These are phyloP conservation scores for Candida ovalis DNA, from an alignment of 805 yeast species.

Conservation along the genomic window DNA sequence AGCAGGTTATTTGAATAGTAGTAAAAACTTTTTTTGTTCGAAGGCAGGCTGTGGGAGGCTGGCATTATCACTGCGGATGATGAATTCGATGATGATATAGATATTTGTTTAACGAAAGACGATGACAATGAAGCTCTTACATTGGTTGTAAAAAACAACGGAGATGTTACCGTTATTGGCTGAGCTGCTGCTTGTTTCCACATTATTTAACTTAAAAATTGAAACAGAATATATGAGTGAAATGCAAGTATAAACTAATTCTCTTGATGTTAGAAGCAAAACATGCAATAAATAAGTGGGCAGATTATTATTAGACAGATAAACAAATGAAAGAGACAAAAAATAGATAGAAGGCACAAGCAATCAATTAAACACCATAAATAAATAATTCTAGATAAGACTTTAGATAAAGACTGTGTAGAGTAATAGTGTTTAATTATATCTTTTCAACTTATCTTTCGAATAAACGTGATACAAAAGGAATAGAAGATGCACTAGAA, in stretches of 20 bases:
- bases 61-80: not conserved
- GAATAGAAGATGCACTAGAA: too few relatives aligned
- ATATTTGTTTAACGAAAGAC: not conserved
- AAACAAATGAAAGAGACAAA: not conserved
- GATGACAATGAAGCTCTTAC: not conserved
- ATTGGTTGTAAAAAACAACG: not conserved
- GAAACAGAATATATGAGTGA: not conserved
- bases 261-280: not conserved
- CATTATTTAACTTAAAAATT: not conserved
- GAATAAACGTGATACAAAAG: too few relatives aligned
- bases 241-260: not conserved
- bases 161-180: not conserved
- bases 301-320: not conserved
- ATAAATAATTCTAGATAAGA: not conserved
- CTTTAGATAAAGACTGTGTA: too few relatives aligned
- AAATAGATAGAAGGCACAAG: not conserved
- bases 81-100: not conserved
- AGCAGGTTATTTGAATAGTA: constrained; percentile 23
- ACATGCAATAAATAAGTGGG: not conserved
- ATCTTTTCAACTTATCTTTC: too few relatives aligned
- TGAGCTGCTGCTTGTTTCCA: not conserved
- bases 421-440: too few relatives aligned
- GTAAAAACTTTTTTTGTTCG: constrained; percentile 8
- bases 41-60: not conserved
- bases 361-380: not conserved